Conservation (phyloP, 352 stramenopile genomes). For the Phytopythium kandeliae region DNA sequence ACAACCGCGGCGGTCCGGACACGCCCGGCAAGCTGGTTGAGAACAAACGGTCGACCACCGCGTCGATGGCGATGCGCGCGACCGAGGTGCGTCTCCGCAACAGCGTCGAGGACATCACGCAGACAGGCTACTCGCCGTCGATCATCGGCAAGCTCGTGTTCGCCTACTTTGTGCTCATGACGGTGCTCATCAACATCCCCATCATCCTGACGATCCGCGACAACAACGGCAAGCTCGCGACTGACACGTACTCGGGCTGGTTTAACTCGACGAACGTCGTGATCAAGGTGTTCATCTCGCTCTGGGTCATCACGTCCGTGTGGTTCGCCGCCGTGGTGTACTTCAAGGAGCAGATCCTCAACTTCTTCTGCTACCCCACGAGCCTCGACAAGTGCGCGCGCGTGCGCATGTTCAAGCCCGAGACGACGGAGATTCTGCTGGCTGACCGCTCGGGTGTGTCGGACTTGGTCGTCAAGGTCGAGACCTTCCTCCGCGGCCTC, state of each 20-base stretch:
- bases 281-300: conserved; percentile 20
- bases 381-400: conserved; percentile 35
- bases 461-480: conserved; percentile 17
- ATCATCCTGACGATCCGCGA: conserved; percentile 28
- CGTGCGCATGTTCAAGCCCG: conserved; percentile 56
- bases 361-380: conserved; percentile 55
- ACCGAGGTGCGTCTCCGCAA: conserved; percentile 40
- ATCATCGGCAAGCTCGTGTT: conserved; percentile 15
- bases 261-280: conserved; percentile 22
- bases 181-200: conserved; percentile 14
- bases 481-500: conserved; percentile 12
- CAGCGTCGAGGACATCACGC: conserved; percentile 25
- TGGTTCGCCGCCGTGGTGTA: conserved; percentile 48
- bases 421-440: conserved; percentile 51
- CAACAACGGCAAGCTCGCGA: conserved; percentile 29
- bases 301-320: conserved; percentile 33
- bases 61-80: conserved; percentile 33
- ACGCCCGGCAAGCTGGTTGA: conserved; percentile 17
- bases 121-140: conserved; percentile 15
- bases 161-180: conserved; percentile 16
- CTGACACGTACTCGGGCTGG: conserved; percentile 33
- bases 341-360: conserved; percentile 34
- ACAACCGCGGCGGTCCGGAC: conserved; percentile 46
- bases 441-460: conserved; percentile 18
- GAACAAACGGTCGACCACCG: conserved; percentile 18